Evolutionary conservation across 2,329 filamentous ascomycete species (phyloP).

Genomic region (Coniochaeta hoffmannii): DNA sequence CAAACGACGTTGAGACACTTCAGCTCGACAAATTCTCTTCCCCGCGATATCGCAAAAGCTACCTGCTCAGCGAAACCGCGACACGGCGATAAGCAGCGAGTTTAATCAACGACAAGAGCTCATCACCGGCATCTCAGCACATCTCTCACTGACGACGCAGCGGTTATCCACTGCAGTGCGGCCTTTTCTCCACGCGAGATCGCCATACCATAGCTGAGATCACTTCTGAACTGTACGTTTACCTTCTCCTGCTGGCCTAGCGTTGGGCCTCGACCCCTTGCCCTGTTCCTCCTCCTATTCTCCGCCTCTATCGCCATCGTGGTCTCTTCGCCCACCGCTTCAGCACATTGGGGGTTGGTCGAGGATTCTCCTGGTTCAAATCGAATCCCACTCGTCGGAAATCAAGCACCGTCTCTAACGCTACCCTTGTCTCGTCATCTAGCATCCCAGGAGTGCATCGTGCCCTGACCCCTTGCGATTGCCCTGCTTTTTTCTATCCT

Average conservation of each 20-base stretch:
- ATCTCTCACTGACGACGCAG: constrained; percentile 3
- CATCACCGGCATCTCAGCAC: neutral
- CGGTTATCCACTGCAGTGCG: neutral
- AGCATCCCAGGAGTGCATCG: constrained; percentile 2
- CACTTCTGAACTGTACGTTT: constrained; percentile 12
- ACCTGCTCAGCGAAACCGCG: neutral
- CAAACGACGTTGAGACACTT: neutral
- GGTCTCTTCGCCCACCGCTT: neutral
- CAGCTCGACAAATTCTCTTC: neutral
- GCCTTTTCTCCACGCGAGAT: constrained; percentile 9
- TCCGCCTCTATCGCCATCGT: neutral
- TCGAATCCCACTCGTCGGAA: no score
- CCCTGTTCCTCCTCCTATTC: constrained; percentile 2
- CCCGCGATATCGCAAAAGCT: constrained; percentile 1
- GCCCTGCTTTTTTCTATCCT: neutral
- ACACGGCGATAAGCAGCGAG: constrained; percentile 4
- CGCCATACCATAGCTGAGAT: constrained; percentile 10
- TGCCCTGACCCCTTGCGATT: neutral
- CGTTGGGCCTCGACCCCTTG: constrained; percentile 1
- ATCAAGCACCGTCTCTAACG: neutral
- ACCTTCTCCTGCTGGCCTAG: neutral
- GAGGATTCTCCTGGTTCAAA: no score
- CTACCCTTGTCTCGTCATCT: neutral
- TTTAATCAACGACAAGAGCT: neutral
- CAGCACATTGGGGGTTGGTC: neutral